Conservation (phyloP, 2,329 filamentous ascomycete genomes). For the Zasmidium angulare region DNA sequence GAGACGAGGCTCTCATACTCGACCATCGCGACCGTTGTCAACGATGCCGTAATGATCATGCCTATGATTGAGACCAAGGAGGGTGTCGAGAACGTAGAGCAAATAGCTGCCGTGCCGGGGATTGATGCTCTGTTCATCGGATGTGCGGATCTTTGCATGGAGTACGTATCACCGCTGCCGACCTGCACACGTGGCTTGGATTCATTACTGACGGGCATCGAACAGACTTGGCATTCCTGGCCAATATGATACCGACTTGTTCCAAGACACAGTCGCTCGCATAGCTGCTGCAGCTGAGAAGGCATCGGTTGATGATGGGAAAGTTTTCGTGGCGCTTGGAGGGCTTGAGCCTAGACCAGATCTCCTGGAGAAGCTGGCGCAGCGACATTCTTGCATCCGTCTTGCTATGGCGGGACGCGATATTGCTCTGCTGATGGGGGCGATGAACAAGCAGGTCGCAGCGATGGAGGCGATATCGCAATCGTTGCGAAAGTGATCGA, state of each 20-base stretch:
- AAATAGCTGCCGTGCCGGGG: conserved; percentile 13
- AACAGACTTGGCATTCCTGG: conserved; percentile 8
- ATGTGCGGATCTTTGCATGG: conserved; percentile 16
- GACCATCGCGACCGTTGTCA: conserved; percentile 11
- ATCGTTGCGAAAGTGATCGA: neutral
- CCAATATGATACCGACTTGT: conserved; percentile 11
- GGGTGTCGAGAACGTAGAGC: conserved; percentile 14
- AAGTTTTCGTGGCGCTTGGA: conserved; percentile 12
- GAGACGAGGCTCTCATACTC: conserved; percentile 14
- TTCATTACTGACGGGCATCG: neutral
- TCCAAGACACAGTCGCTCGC: conserved; percentile 10
- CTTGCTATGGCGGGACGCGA: conserved; percentile 14
- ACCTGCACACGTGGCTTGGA: neutral
- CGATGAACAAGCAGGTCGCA: conserved; percentile 10
- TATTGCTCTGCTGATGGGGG: conserved; percentile 12
- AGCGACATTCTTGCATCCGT: conserved; percentile 5
- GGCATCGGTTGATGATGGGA: conserved; percentile 4
- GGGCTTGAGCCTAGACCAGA: conserved; percentile 13
- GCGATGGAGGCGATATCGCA: conserved; percentile 12
- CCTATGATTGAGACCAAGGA: conserved; percentile 16
- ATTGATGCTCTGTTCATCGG: conserved; percentile 16
- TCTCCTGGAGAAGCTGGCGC: conserved; percentile 6
- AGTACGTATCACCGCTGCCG: conserved; percentile 5
- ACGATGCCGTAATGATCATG: conserved; percentile 12
- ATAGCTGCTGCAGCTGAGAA: conserved; percentile 9